Evolutionary conservation across 805 yeast species (phyloP).

Genomic region (Scheffersomyces amazonensis): DNA sequence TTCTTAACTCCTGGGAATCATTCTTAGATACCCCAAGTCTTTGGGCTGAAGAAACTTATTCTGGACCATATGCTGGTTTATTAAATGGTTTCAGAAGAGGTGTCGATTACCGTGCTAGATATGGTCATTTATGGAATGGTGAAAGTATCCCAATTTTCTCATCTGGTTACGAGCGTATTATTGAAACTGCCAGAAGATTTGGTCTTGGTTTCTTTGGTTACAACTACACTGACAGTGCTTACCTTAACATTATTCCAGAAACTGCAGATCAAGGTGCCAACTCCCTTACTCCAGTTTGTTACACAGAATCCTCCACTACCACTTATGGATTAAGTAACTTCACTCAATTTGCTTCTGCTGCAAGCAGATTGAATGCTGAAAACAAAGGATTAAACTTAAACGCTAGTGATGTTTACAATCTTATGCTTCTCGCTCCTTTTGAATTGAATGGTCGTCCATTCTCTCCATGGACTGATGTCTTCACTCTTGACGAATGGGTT

Average conservation of each 20-base stretch:
- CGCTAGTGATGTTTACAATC: conserved; percentile 45
- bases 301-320: neutral
- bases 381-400: conserved; percentile 58
- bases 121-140: conserved; percentile 43
- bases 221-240: conserved; percentile 30
- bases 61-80: conserved; percentile 52
- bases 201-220: conserved; percentile 58
- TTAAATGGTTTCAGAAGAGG: conserved; percentile 51
- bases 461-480: conserved; percentile 64
- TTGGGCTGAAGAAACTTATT: conserved; percentile 51
- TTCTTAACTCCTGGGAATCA: conserved; percentile 52
- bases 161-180: conserved; percentile 53
- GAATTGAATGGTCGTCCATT: conserved; percentile 69
- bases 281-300: conserved; percentile 47
- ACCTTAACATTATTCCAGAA: conserved; percentile 48
- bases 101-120: conserved; percentile 43
- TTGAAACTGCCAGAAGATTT: conserved; percentile 53
- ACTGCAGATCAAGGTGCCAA: conserved; percentile 50
- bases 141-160: conserved; percentile 48
- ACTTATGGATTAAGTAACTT: conserved; percentile 40
- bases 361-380: neutral
- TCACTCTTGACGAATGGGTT: conserved; percentile 67
- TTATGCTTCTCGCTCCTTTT: conserved; percentile 68
- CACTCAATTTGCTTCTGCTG: conserved; percentile 39
- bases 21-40: conserved; percentile 35